Evolutionary conservation across 2,329 filamentous ascomycete species (phyloP), one percentile per base, ranked within the genome.

Genomic region (Apiospora rasikravindrae): DNA sequence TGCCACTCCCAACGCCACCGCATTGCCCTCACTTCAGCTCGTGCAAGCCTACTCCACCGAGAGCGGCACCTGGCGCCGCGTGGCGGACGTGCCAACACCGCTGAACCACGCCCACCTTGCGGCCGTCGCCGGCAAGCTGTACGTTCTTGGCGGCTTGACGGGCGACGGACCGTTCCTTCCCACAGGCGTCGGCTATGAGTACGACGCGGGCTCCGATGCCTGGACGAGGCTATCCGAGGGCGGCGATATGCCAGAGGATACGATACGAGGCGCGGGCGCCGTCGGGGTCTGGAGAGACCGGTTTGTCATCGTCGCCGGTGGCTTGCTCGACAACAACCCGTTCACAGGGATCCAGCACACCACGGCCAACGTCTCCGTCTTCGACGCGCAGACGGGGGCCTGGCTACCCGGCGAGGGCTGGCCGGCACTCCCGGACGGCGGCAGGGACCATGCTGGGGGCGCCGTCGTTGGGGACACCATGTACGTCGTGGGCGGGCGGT

Each of bases 1-100:
- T 45, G 81, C 83, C n/a, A 76, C 83, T 24, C 77, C 80, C 29
- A 82, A 81, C 37, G 83, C 82, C 13, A 81, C 81, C 22, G 66
- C 83, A 47, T 83, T 82, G 73, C 57, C 57, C 57, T 64, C 57
- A 6, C 57, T 64, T 22, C 57, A 40, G 29, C 57, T 64, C 33
- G 57, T 64, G 19, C 57, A 64, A 19, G 57, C 57, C 57, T 64
- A 64, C 57, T 37, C 29, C 29, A 64, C 57, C 29, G 33, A 40
- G 33, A 24, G 33, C 57, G 33, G 57, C 19, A 33, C 57, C 57
- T 64, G 57, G 57, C 57, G 57, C 57, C 57, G 57, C 22, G 57
- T 64, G 29, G 57, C 57, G 16, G 57, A 64, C 19, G 33, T 64
- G 19, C 57, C 57, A 19, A 40, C 10, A 4, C 57, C 57, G 57